Base-by-base conservation (phyloP, 345 rosid genomes). In the Acer saccharum region DNA sequence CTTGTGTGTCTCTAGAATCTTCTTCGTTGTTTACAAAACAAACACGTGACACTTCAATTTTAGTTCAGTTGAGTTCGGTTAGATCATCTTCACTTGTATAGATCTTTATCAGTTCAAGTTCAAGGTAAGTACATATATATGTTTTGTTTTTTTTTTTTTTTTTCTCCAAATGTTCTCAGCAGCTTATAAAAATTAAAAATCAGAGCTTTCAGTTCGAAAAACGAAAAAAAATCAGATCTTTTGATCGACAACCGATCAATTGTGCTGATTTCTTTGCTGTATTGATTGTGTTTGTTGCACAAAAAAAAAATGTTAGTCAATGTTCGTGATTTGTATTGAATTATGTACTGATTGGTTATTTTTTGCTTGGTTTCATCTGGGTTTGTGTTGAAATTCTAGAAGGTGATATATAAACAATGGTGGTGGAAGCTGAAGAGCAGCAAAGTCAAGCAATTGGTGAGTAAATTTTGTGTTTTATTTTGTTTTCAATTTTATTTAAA, bases 341-440 rank as follows among this genome's bases (percentile, higher is more conserved):
- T 60, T 20, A 9, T 7, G 11, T 20, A 60, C 64, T 60, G 64
- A 60, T 60, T 60, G 10, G 18, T 46, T 64, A 10, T 50, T 64
- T 46, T 27, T 17, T 29, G 35, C 23, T 65, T 39, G 3, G 17
- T 64, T 65, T 64, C 16, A 3, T 14, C 63, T 29, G 61, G 39
- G 21, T 55, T 57, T 39, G 13, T 16, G 25, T 39, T 3, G 39
- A 39, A 74, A 48, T n/a, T 29, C 18, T 2, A n/a, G 27, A 18
- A 48, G 46, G 10, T 46, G 1, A 25, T 52, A 10, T 5, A 65
- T 10, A 20, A 54, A 73, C 48, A 76, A 89, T 92, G 97, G 92
- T 84, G 80, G 89, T 79, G 67, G 90, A 84, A 60, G 83, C 85
- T 69, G 68, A 80, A 72, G 88, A 85, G 83, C 78, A 85, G 74